Percentiles rank a stretch among this genome's conserved stretches.
Conservation (phyloP, 257 asterid genomes). For the Plectranthus barbatus region DNA sequence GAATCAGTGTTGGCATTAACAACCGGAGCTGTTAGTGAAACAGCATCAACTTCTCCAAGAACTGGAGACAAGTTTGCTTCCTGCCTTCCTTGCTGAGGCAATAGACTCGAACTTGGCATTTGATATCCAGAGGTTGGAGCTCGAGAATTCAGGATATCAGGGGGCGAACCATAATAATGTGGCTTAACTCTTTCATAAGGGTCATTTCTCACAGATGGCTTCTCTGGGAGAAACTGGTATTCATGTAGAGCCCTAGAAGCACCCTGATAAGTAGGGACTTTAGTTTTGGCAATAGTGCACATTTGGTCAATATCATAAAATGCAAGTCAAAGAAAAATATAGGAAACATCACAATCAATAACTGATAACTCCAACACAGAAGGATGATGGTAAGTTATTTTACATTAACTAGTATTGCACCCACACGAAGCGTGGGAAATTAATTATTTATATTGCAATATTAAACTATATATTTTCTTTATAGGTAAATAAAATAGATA, state of each 20-base stretch:
- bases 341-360: background rate
- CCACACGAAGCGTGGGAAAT: no score
- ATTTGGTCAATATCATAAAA: slow-evolving; percentile 3
- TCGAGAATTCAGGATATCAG: slow-evolving; percentile 45
- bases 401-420: no score
- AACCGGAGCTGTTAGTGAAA: slow-evolving; percentile 28
- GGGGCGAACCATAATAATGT: slow-evolving; percentile 43
- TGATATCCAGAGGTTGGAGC: slow-evolving; percentile 44
- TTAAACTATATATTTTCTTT: no score
- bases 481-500: no score
- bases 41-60: slow-evolving; percentile 43
- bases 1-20: slow-evolving; percentile 35
- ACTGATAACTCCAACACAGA: background rate
- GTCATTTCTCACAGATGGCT: slow-evolving; percentile 55
- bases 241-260: slow-evolving; percentile 60
- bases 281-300: slow-evolving; percentile 4
- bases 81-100: slow-evolving; percentile 51
- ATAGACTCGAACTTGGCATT: slow-evolving; percentile 41
- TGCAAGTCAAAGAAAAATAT: background rate
- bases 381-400: background rate
- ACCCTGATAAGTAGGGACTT: slow-evolving; percentile 40
- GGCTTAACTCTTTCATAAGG: slow-evolving; percentile 36
- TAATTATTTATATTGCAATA: no score
- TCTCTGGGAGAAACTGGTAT: slow-evolving; percentile 82
- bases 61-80: slow-evolving; percentile 43